Evolutionary conservation across 2,329 filamentous ascomycete genomes (phyloP), one percentile per base, ranked within the genome.

Genomic region (Microdochium bolleyi): DNA sequence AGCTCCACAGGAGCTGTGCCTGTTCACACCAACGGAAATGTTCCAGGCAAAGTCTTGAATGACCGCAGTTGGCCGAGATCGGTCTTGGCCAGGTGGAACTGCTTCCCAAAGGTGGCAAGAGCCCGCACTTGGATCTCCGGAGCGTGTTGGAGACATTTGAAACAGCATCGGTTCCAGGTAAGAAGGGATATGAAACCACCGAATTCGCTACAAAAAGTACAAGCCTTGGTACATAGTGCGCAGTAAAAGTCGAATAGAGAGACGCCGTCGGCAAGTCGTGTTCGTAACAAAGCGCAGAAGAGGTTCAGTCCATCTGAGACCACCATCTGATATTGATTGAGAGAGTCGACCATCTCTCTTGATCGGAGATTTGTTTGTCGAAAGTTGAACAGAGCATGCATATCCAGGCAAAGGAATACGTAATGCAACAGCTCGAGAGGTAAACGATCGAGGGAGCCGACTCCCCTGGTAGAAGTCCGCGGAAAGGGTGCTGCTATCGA

Each of bases 11-110:
- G 27, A 59, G 46, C 55, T 68, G 64, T 54, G 64, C 65, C 55
- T 64, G 60, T 58, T 64, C 58, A 60, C 65, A 70, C 62, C 61
- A 66, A 56, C 56, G 57, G 58, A 69, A 69, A 57, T 70, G 64
- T 49, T 62, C 61, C 63, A 51, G 60, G 62, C 44, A 67, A 56
- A 48, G 61, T 65, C 49, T 59, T 63, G 56, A 69, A 62, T 48
- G 58, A 56, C 51, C 10, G 57, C 19, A 67, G 52, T 11, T 30
- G 27, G 27, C 27, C 44, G 27, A 51, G 13, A 25, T 61, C 49
- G 24, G 41, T 52, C 54, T 59, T 58, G 50, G 56, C 55, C 37
- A 66, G 56, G 51, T 27, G 32, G 38, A 60, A 56, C 46, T 55
- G 55, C 51, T 59, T 61, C 41, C 52, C 51, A 51, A 53, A 49